Evolutionary conservation across 306 rosid genomes (phyloP).

Genomic region (Rosa lucieae): DNA sequence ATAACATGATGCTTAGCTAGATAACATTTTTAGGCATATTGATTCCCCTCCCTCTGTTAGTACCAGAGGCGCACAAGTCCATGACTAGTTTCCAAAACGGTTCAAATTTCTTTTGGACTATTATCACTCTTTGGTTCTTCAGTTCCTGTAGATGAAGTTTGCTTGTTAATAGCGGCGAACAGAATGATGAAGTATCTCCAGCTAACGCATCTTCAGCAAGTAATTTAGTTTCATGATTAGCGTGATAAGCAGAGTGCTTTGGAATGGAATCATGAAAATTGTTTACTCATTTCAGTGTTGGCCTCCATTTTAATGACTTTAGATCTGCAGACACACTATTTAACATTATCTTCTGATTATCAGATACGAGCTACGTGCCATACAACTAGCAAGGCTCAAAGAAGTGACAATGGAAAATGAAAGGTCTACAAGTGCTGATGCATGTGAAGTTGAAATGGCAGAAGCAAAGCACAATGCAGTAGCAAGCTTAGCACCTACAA

Average conservation of each 20-base stretch:
- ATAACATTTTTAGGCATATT: background rate
- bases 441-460: conserved; percentile 77
- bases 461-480: conserved; percentile 47
- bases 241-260: background rate
- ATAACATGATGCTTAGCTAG: background rate
- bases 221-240: background rate
- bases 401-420: conserved; percentile 56
- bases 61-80: background rate
- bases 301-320: background rate
- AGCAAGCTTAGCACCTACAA: conserved; percentile 34
- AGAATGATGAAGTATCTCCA: background rate
- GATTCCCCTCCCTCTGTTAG: background rate
- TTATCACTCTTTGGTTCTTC: background rate
- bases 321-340: background rate
- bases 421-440: conserved; percentile 45
- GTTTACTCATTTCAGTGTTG: background rate
- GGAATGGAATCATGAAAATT: background rate
- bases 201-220: background rate
- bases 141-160: background rate
- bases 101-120: background rate
- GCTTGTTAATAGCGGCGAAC: background rate
- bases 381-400: conserved; percentile 55
- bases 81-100: background rate
- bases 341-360: conserved; percentile 23
- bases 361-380: conserved; percentile 79